Evolutionary conservation across 2,329 filamentous ascomycete species (phyloP).

Genomic region (Fusarium solani-melongenae): DNA sequence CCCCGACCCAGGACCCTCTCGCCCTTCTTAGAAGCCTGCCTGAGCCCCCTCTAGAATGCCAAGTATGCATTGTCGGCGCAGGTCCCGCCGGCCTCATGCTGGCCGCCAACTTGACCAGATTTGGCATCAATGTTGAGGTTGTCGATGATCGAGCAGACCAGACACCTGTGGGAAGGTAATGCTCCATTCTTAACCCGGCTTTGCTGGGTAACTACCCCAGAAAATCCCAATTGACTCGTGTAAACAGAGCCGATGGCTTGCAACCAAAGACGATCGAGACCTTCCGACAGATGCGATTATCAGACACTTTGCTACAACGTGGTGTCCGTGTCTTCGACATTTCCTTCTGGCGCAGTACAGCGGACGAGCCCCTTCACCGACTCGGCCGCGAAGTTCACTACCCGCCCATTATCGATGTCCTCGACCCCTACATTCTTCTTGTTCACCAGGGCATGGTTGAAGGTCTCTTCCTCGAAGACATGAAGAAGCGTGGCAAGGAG

Average conservation of each 20-base stretch:
- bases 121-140: constrained; percentile 72
- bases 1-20: constrained; percentile 56
- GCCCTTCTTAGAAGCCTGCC: constrained; percentile 61
- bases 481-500: constrained; percentile 70
- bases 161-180: constrained; percentile 71
- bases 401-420: constrained; percentile 67
- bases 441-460: constrained; percentile 83
- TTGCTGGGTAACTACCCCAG: constrained; percentile 8
- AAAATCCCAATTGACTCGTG: constrained; percentile 28
- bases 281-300: constrained; percentile 77
- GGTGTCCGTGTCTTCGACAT: constrained; percentile 81
- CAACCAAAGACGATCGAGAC: constrained; percentile 85
- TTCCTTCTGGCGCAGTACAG: constrained; percentile 73
- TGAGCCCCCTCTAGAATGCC: constrained; percentile 57
- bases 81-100: constrained; percentile 68
- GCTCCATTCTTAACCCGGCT: background rate
- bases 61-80: constrained; percentile 66
- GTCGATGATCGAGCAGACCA: constrained; percentile 76
- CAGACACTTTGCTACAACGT: constrained; percentile 73
- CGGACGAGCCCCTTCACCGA: constrained; percentile 64
- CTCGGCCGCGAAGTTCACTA: constrained; percentile 76
- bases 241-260: constrained; percentile 72
- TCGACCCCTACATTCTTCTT: constrained; percentile 67
- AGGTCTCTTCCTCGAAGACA: constrained; percentile 75
- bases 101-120: constrained; percentile 68